Evolutionary conservation across 2,329 filamentous ascomycete species (phyloP), one percentile per base, ranked within the genome.

Genomic region (Colletotrichum somersetense): DNA sequence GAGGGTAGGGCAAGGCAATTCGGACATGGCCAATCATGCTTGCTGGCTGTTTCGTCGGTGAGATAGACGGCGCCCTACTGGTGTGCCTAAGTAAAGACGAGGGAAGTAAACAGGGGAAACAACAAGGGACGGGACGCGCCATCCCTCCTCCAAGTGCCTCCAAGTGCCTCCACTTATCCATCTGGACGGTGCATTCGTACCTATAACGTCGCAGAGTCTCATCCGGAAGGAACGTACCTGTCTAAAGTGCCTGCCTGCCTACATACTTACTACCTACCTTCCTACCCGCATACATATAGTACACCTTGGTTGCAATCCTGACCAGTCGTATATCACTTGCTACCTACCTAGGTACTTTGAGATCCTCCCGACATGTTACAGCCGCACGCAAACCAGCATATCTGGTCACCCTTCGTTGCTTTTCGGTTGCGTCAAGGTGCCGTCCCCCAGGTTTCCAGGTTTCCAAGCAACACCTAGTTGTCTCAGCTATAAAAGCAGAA

Each of bases 121-220:
- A 64, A 50, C 50, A 64, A 64, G 62, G 38, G 62, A 64, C 38
- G 62, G 62, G 38, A 56, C 62, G 62, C 23, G 55, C 55, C 55
- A 26, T 56, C 50, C 50, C 38, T 46, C 23, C 48, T 23, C 42
- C 50, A 50, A 55, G 30, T n/a, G 26, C 38, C 50, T 55, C 38
- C 46, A 53, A 48, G 11, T 40, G 12, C 30, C 30, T 40, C 38
- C 1, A 40, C 18, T 35, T 23, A 48, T 46, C 44, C 44, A 16
- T 12, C 7, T 48, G 12, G 8, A 48, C 11, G 44, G 7, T n/a
- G 44, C 33, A 46, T 44, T 44, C 44, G 11, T 26, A 8, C 35
- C 46, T 35, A n/a, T 14, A 16, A n/a, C 11, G 23, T 50, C 42
- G 12, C 33, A 35, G 44, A 11, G 30, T 50, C 42, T 63, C 38